These are phyloP conservation scores for Sporothrix variecibatus DNA, from an alignment of 2,329 filamentous ascomycete genomes.

Conservation along the genomic window DNA sequence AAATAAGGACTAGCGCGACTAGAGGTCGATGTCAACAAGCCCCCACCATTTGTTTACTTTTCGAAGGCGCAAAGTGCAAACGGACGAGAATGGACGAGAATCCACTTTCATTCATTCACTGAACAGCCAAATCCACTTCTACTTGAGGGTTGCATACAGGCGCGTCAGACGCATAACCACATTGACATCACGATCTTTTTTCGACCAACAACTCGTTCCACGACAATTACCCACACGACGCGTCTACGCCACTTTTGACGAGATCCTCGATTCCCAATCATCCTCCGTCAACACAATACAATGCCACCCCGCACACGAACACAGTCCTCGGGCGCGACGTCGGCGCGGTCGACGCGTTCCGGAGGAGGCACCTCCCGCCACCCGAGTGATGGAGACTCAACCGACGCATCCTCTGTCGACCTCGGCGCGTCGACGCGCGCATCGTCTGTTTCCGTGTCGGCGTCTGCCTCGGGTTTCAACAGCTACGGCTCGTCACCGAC, in stretches of 20 bases:
- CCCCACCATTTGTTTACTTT: slow-evolving; percentile 17
- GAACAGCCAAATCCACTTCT: neutral
- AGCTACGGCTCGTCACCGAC: slow-evolving; percentile 12
- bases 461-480: slow-evolving; percentile 4
- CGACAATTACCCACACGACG: neutral
- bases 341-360: slow-evolving; percentile 27
- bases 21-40: slow-evolving; percentile 12
- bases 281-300: neutral
- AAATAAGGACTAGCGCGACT: neutral
- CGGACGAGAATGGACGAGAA: neutral
- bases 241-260: neutral
- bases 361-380: slow-evolving; percentile 17
- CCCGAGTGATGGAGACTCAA: slow-evolving; percentile 17
- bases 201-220: neutral
- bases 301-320: slow-evolving; percentile 24
- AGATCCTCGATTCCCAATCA: neutral
- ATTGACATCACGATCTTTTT: neutral
- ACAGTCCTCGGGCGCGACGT: slow-evolving; percentile 24
- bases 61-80: neutral
- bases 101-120: slow-evolving; percentile 7
- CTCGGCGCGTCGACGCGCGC: slow-evolving; percentile 24
- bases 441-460: slow-evolving; percentile 22
- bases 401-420: slow-evolving; percentile 1
- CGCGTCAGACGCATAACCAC: neutral
- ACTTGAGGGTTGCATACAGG: neutral